Conservation (phyloP, 73 alveolate species). For the Blepharisma japonicum region DNA sequence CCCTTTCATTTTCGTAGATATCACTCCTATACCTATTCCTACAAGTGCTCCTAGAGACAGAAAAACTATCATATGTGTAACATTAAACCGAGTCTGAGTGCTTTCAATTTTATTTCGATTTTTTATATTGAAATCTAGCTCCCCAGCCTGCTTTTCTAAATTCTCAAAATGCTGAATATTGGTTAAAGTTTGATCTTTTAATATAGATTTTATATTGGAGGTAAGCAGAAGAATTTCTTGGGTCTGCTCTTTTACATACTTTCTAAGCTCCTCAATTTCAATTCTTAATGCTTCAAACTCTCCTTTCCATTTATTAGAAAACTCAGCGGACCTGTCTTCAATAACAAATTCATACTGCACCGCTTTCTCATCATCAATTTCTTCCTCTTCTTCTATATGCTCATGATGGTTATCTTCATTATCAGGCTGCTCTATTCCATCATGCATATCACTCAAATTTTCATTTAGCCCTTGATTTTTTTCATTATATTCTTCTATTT, state of each 20-base stretch:
- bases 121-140: neutral
- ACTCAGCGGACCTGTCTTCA: neutral
- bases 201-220: neutral
- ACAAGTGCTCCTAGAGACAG: neutral
- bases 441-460: neutral
- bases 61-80: conserved; percentile 14
- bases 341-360: conserved; percentile 6
- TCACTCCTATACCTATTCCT: neutral
- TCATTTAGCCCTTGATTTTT: neutral
- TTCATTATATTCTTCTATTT: neutral
- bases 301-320: conserved; percentile 24
- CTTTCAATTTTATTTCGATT: conserved; percentile 18
- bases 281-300: neutral
- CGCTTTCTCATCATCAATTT: neutral
- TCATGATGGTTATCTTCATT: neutral
- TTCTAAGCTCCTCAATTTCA: conserved; percentile 5
- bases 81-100: conserved; percentile 15
- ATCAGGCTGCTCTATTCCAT: neutral
- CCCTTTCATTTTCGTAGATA: neutral
- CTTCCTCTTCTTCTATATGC: conserved; percentile 3
- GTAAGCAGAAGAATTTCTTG: conserved; percentile 8
- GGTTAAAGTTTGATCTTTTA: neutral
- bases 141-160: neutral
- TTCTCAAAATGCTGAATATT: neutral
- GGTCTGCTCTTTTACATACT: neutral